Conservation (phyloP, 1,284 basidiomycete genomes). For the Ustilago sp. region DNA sequence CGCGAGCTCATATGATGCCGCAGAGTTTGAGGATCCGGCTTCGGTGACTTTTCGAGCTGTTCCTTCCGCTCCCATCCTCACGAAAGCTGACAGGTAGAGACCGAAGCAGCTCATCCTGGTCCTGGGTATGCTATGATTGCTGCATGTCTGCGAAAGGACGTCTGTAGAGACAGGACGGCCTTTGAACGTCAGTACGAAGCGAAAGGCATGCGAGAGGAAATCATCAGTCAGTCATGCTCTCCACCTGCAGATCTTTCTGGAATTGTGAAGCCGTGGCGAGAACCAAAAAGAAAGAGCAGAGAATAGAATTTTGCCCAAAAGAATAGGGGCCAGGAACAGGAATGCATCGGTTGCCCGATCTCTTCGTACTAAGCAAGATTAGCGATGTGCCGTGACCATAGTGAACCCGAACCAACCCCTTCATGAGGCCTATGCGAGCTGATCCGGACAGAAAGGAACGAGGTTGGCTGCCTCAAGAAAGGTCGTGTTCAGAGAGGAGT, state of each 20-base stretch:
- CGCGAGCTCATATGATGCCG: background rate
- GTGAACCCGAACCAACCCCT: background rate
- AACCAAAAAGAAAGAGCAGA: background rate
- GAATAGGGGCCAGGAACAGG: background rate
- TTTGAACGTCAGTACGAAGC: background rate
- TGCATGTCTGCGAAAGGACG: no score
- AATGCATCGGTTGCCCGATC: conserved; percentile 7
- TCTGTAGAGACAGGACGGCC: no score
- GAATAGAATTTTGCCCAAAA: background rate
- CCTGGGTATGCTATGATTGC: no score
- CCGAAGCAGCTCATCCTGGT: background rate
- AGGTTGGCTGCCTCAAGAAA: background rate
- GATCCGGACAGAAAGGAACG: background rate
- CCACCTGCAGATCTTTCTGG: conserved; percentile 4
- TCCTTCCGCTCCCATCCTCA: background rate
- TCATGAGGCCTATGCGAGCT: background rate
- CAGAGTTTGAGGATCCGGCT: conserved; percentile 1
- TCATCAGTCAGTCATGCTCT: conserved; percentile 13
- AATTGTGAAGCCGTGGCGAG: background rate
- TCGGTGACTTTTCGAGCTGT: background rate
- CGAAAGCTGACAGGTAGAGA: background rate
- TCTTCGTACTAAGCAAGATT: background rate
- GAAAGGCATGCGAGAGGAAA: background rate
- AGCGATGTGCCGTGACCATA: background rate
- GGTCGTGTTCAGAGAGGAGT: background rate